phyloP scores from a whole-genome alignment of 495 filamentous ascomycete species.

The Hyaloscypha bicolor region DNA sequence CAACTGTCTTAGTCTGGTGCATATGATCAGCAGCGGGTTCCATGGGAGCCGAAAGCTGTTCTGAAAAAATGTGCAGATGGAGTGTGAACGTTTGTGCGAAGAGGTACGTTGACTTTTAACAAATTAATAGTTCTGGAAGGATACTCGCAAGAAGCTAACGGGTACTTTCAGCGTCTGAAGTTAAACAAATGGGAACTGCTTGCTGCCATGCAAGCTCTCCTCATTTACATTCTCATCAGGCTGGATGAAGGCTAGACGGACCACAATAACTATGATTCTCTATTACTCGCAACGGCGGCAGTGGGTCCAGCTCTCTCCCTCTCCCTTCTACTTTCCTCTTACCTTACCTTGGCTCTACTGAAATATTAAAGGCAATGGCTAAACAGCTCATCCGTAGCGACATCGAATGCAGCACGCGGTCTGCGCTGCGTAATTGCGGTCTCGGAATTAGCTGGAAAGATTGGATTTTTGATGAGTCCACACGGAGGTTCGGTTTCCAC shows the following conservation, averaged over 20 bases:
- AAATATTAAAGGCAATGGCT: constrained; percentile 33
- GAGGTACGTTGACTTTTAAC: constrained; percentile 37
- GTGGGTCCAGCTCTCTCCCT: constrained; percentile 32
- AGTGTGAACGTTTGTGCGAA: constrained; percentile 45
- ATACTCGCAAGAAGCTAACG: constrained; percentile 19
- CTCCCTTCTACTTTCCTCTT: not conserved
- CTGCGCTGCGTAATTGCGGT: constrained; percentile 18
- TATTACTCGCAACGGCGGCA: constrained; percentile 39
- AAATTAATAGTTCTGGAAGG: constrained; percentile 7
- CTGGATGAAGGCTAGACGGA: constrained; percentile 49
- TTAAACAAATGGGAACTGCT: constrained; percentile 44
- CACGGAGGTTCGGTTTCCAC: constrained; percentile 35
- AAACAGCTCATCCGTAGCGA: constrained; percentile 22
- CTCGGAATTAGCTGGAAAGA: constrained; percentile 41
- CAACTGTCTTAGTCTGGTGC: constrained; percentile 49
- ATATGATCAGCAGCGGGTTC: constrained; percentile 39
- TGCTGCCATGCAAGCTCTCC: constrained; percentile 46
- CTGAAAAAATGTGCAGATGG: constrained; percentile 44
- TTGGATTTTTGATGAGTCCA: constrained; percentile 50
- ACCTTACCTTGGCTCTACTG: constrained; percentile 20
- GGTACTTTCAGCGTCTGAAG: constrained; percentile 33
- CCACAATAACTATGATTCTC: constrained; percentile 43
- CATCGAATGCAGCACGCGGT: constrained; percentile 15
- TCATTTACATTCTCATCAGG: constrained; percentile 45
- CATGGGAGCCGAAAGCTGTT: constrained; percentile 47